Percentiles rank a stretch among this genome's conserved stretches.
phyloP scores from a whole-genome alignment of 1,284 basidiomycete genomes.

The Rhodotorula sp. region DNA sequence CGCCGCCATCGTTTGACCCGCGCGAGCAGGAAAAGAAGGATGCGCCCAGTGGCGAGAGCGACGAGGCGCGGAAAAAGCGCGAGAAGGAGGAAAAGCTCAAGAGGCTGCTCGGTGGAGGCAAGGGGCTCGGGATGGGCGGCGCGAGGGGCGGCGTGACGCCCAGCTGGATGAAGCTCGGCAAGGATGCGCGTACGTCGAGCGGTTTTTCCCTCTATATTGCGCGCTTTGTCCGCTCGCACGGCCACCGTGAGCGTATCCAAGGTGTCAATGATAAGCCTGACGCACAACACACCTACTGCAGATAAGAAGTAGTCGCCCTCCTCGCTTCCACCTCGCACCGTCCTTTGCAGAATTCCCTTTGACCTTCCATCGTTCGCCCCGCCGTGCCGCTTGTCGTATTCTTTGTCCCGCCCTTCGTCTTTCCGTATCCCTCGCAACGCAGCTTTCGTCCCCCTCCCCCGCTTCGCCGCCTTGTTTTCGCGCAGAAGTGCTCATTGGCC shows the following conservation, averaged over 20 bases:
- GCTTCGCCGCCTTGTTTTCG: neutral
- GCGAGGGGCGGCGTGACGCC: constrained; percentile 33
- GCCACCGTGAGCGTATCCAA: too few relatives aligned
- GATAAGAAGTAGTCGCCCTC: neutral
- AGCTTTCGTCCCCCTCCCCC: too few relatives aligned
- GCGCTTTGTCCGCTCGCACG: too few relatives aligned
- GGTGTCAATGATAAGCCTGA: too few relatives aligned
- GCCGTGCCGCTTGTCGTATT: neutral
- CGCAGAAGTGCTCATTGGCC: too few relatives aligned
- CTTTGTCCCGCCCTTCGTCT: neutral
- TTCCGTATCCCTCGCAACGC: too few relatives aligned
- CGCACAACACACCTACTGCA: too few relatives aligned
- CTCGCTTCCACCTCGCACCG: neutral
- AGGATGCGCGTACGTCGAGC: constrained; percentile 14
- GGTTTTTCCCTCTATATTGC: neutral
- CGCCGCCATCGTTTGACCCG: constrained; percentile 53
- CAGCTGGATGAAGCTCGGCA: constrained; percentile 32
- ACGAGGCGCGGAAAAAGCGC: constrained; percentile 33
- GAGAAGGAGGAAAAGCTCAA: constrained; percentile 75
- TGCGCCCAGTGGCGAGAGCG: neutral
- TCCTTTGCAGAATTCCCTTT: too few relatives aligned
- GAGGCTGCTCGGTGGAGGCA: constrained; percentile 56
- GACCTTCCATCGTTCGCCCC: neutral
- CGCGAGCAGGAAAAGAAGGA: neutral
- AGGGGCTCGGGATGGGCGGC: constrained; percentile 37